Base-by-base conservation (phyloP, 2,329 filamentous ascomycete genomes). In the Diaporthe sp. region DNA sequence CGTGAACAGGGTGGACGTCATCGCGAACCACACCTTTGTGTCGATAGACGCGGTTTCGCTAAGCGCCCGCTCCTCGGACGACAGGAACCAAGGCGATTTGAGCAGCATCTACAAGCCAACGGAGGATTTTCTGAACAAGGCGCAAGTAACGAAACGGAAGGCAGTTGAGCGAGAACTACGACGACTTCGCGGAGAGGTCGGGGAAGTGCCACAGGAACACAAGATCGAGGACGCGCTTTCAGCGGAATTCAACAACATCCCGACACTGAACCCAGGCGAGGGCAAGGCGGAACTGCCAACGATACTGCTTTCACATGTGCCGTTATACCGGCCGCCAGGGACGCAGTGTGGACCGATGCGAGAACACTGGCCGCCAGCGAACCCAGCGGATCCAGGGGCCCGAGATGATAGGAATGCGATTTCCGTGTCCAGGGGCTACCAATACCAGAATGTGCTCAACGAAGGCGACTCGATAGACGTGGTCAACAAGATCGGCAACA, bases 21-120 rank as follows among this genome's bases (percentile, higher is more conserved):
- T 98, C 72, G 97, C 95, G 17, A 99, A 99, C 81, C 97, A 99
- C 83, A 97, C 95, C 0, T 95, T 99, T 82, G 94, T 99, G 28
- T 97, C 95, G 0, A 90, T 99, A 10, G 97, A 99, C 82, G 91
- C 93, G 0, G 93, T 98, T 6, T 98, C 96, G 0, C 85, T 98
- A 80, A 98, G 95, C 81, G 96, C 97, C 4, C 89, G 83, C 60
- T 87, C 87, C 2, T 90, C 90, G 2, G 82, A 86, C 65, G 86
- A 89, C 82, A 88, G 87, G 51, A 85, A 87, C 70, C 83, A 84
- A 7, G 84, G 89, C 71, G 89, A 91, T 53, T 82, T 92, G 25
- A 84, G 85, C 55, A 87, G 89, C 51, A 93, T 98, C 25, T 98
- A 94, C 87, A 89, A 89, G 34, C 95, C 96, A 0, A 91, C 94